Base-by-base conservation (phyloP, 106 monocot genomes). In the Xerophyta viscosa region DNA sequence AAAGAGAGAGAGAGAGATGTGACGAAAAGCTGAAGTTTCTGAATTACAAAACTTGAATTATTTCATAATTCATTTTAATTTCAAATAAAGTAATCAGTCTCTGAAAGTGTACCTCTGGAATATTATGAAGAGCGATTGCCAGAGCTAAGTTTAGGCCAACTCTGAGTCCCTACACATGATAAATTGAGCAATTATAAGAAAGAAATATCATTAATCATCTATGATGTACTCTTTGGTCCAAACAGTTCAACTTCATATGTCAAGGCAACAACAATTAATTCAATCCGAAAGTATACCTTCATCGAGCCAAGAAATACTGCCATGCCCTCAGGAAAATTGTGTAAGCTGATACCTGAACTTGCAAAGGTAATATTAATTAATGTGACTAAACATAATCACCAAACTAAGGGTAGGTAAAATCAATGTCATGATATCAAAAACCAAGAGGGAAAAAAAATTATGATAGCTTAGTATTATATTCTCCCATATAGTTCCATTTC, bases 281-380 rank as follows among this genome's bases (percentile, higher is more conserved):
- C 46, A 2, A 17, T 2, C 15, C 43, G 20, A 46, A 46, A 46
- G 18, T 6, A 46, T 68, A 99, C 98, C 98, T 90, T 99, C 9
- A 99, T 61, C 54, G 98, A 99, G 60, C 90, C 98, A 66, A 99
- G 86, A 69, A 90, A 99, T 8, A 99, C 98, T 22, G 98, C 98
- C 90, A 99, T 90, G 74, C 98, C 98, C 56, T 99, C 85, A 3
- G 98, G 98, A 70, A 99, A 90, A 57, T 99, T 99, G 60, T 99
- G 98, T 66, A 99, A 77, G 54, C 90, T 90, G 53, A 99, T 99
- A 24, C 98, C 98, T 99, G 72, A 58, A 83, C 63, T 71, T 39
- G 39, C 1, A 7, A 10, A 39, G 1, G 39, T 39, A 2, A 15
- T 1, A 39, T 8, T 39, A 1, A 1, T 39, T 39, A 10, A 12